A percentile compares a stretch with the other conserved stretches of the same genome.
Evolutionary conservation across 1,284 basidiomycete genomes (phyloP).

Genomic region (Paramarasmius palmivorus): DNA sequence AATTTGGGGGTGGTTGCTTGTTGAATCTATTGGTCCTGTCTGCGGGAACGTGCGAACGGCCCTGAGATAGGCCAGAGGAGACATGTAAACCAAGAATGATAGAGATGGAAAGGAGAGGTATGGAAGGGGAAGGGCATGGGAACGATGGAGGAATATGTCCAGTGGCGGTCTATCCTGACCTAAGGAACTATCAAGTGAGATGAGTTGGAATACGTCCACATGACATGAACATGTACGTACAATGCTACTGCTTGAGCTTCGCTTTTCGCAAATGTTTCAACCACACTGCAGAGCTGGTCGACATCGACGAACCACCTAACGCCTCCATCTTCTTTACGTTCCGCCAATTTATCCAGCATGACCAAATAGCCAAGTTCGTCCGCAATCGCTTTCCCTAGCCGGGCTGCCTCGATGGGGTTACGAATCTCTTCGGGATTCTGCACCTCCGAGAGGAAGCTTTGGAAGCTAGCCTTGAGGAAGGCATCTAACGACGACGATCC

Average conservation of each 20-base stretch:
- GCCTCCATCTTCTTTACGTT: constrained; percentile 59
- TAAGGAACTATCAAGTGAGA: constrained; percentile 33
- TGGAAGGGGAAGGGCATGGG: constrained; percentile 65
- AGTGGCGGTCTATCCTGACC: constrained; percentile 45
- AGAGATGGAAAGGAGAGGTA: constrained; percentile 67
- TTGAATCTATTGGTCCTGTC: constrained; percentile 19
- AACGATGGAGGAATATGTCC: constrained; percentile 66
- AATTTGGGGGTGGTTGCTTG: constrained; percentile 35
- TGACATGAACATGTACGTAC: constrained; percentile 38
- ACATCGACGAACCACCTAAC: constrained; percentile 74
- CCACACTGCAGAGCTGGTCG: constrained; percentile 48
- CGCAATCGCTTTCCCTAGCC: constrained; percentile 46
- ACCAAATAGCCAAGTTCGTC: constrained; percentile 70
- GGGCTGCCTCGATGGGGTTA: constrained; percentile 49
- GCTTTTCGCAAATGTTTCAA: constrained; percentile 49
- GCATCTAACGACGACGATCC: constrained; percentile 62
- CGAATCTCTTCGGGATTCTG: constrained; percentile 55
- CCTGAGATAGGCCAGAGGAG: constrained; percentile 66
- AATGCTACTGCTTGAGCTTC: constrained; percentile 54
- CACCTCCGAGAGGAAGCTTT: constrained; percentile 58
- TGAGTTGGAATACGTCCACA: not conserved
- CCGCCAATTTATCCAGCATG: constrained; percentile 64
- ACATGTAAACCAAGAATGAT: constrained; percentile 69
- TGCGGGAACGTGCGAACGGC: constrained; percentile 44
- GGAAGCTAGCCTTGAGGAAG: constrained; percentile 55